These are phyloP conservation scores for Coprinopsis sp. DNA, from an alignment of 768 basidiomycete genomes.

Conservation along the genomic window DNA sequence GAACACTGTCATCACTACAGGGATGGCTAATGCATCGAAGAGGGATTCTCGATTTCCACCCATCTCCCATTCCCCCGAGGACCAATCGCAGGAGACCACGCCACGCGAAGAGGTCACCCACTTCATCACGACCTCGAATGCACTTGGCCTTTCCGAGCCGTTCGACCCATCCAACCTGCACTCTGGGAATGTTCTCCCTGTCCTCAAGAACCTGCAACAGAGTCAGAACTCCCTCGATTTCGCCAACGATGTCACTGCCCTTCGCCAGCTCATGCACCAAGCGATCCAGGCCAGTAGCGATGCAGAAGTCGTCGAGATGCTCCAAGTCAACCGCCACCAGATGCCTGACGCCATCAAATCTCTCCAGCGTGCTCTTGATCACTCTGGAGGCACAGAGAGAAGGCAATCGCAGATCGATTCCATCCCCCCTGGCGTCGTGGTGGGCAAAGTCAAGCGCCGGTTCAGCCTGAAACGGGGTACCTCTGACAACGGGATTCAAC, in stretches of 20 bases:
- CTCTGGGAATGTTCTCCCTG: constrained; percentile 16
- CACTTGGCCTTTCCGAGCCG: constrained; percentile 17
- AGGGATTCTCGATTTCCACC: constrained; percentile 11
- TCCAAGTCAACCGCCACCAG: constrained; percentile 60
- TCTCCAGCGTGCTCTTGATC: constrained; percentile 52
- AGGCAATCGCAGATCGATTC: background rate
- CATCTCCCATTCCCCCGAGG: background rate
- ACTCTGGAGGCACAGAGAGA: constrained; percentile 29
- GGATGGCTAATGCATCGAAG: constrained; percentile 1
- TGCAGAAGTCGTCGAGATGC: constrained; percentile 54
- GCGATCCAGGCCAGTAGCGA: constrained; percentile 59
- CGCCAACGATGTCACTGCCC: constrained; percentile 47
- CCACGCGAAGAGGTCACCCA: constrained; percentile 8
- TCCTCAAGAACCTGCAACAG: constrained; percentile 20
- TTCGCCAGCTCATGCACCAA: constrained; percentile 53
- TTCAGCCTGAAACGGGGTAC: constrained; percentile 15
- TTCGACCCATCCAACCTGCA: constrained; percentile 3
- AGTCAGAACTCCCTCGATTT: constrained; percentile 38
- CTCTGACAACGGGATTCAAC: constrained; percentile 6
- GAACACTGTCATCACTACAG: constrained; percentile 16
- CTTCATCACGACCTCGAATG: constrained; percentile 18
- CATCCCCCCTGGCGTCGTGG: constrained; percentile 11
- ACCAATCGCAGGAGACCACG: constrained; percentile 1
- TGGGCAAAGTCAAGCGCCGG: constrained; percentile 16
- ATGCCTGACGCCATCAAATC: constrained; percentile 82